Base-by-base conservation (phyloP, 2,329 filamentous ascomycete genomes). In the Zymoseptoria pseudotritici region DNA sequence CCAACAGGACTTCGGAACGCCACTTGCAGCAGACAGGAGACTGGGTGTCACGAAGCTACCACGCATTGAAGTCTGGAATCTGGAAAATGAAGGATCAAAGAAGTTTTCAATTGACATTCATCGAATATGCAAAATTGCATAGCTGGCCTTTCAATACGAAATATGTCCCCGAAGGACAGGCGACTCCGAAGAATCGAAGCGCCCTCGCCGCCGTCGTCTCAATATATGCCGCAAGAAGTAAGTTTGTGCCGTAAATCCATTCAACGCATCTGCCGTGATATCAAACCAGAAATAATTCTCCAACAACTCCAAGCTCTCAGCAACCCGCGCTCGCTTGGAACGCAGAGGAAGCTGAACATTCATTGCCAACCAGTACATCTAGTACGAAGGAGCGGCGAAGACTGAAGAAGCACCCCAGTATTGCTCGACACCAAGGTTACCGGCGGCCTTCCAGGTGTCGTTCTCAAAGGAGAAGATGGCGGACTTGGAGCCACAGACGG, bases 381-480 rank as follows among this genome's bases (percentile, higher is more conserved):
- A 46, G 36, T 46, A 46, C 4, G 36, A 46, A 22, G 26, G 26
- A 29, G 54, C 60, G 29, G 49, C 87, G 62, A 72, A 72, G 24
- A 72, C 58, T 13, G 60, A 53, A 2, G 78, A 76, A 73, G 84
- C 86, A 64, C 91, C 90, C 84, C 90, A 97, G 81, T 82, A 80
- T 78, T 86, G 85, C 86, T 97, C 92, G 69, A 91, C 90, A 63
- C 77, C 77, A 76, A 86, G 90, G 36, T 77, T 74, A 67, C 87
- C 88, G 29, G 83, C 76, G 50, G 77, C 70, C 86, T 97, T 97
- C 92, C 92, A 97, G 67, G 75, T 65, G 74, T 97, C 92, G 70
- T 95, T 80, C 69, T 83, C 80, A 78, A 82, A 91, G 67, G 86
- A 89, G 85, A 97, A 95, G 79, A 96, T 86, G 74, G 90, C 86